Evolutionary conservation across 352 stramenopile species (phyloP).

Genomic region (Pythium myriotylum): DNA sequence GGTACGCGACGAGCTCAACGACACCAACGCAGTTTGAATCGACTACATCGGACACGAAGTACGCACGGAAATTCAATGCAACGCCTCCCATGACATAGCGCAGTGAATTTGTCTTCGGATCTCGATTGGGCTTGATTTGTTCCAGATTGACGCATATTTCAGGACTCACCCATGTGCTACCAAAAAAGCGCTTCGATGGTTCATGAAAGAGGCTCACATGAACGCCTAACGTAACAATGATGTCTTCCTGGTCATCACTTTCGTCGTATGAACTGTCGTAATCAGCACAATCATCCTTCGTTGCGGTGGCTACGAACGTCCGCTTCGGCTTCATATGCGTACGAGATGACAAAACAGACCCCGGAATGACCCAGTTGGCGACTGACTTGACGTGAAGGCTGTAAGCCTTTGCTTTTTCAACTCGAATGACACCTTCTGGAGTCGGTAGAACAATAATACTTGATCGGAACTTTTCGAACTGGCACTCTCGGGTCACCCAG

Average conservation of each 20-base stretch:
- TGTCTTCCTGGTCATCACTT: slow-evolving; percentile 44
- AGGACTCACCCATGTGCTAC: slow-evolving; percentile 89
- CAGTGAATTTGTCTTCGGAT: slow-evolving; percentile 46
- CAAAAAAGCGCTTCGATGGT: slow-evolving; percentile 88
- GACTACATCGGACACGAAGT: slow-evolving; percentile 84
- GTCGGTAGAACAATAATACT: slow-evolving; percentile 66
- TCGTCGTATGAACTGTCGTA: slow-evolving; percentile 25
- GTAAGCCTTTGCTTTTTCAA: slow-evolving; percentile 65
- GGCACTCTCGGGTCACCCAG: slow-evolving; percentile 61
- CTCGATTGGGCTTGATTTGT: slow-evolving; percentile 52
- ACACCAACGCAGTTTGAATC: slow-evolving; percentile 92
- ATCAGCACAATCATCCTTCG: slow-evolving; percentile 9
- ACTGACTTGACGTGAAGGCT: slow-evolving; percentile 69
- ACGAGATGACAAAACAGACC: slow-evolving; percentile 37
- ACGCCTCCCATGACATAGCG: slow-evolving; percentile 59
- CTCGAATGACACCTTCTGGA: slow-evolving; percentile 46
- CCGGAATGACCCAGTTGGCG: slow-evolving; percentile 66
- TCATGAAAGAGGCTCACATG: slow-evolving; percentile 92
- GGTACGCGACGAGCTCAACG: slow-evolving; percentile 92
- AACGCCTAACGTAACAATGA: slow-evolving; percentile 68
- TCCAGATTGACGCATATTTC: slow-evolving; percentile 57
- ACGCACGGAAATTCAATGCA: slow-evolving; percentile 69
- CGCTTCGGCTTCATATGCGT: neutral
- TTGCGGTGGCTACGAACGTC: slow-evolving; percentile 25
- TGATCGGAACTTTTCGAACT: slow-evolving; percentile 80